Conservation (phyloP, 176 grass and related monocot species). For the Alloteropsis semialata region DNA sequence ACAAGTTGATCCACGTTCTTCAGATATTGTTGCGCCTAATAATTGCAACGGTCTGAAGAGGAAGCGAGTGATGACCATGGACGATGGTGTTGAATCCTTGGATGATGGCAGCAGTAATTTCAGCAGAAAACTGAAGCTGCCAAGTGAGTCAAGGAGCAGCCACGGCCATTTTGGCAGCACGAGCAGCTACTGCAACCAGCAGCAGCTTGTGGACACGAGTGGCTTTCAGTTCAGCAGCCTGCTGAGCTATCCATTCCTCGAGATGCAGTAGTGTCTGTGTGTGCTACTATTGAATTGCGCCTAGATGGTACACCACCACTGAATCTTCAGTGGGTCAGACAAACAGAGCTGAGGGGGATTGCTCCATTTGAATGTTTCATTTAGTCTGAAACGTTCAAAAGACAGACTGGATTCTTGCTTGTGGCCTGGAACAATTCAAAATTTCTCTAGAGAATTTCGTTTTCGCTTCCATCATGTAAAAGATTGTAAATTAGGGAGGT, state of each 20-base stretch:
- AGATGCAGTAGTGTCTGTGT: background rate
- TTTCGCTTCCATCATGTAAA: constrained; percentile 2
- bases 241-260: constrained; percentile 15
- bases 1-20: background rate
- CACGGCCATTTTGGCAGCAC: background rate
- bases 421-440: background rate
- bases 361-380: background rate
- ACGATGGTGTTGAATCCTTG: background rate
- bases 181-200: constrained; percentile 19
- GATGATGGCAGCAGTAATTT: background rate
- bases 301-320: too few species aligned
- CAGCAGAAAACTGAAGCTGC: background rate
- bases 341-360: background rate
- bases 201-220: background rate
- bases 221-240: constrained; percentile 15
- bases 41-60: constrained; percentile 17
- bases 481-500: constrained; percentile 20
- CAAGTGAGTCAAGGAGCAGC: constrained; percentile 11
- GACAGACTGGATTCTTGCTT: background rate
- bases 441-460: background rate
- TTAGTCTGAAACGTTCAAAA: too few species aligned
- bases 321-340: background rate
- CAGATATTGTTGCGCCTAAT: background rate
- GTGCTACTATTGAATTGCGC: background rate
- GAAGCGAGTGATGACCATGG: background rate